phyloP scores from a whole-genome alignment of 352 stramenopile species.

The Globisporangium abappressorium region DNA sequence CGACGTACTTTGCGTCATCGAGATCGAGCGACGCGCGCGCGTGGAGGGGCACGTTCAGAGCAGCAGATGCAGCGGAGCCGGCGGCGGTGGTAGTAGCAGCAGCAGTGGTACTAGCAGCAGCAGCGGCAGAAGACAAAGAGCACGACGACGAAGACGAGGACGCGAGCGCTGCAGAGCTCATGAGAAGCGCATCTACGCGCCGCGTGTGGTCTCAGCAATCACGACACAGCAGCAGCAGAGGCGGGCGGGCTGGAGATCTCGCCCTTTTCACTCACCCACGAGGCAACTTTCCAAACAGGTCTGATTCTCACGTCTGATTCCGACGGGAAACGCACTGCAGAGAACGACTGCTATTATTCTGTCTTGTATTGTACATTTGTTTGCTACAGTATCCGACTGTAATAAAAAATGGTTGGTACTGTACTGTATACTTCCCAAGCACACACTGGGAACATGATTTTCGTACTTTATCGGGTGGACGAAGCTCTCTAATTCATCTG shows the following conservation, averaged over 20 bases:
- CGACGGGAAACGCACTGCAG: not conserved
- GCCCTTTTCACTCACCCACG: not conserved
- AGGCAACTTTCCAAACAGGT: not conserved
- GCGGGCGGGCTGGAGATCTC: conserved; percentile 1
- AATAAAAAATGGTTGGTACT: not conserved
- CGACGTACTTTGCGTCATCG: conserved; percentile 12
- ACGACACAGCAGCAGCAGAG: conserved; percentile 2
- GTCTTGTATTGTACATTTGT: not conserved
- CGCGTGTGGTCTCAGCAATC: conserved; percentile 3
- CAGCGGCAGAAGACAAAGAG: not conserved
- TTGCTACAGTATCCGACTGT: not conserved
- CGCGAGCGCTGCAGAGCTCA: conserved; percentile 14
- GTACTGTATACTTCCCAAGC: not conserved
- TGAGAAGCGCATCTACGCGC: conserved; percentile 16
- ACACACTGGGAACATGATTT: not conserved
- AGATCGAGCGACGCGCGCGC: not conserved
- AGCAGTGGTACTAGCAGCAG: not conserved
- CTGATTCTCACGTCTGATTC: conserved; percentile 8
- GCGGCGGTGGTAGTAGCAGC: not conserved
- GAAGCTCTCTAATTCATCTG: not conserved
- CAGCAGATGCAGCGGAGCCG: conserved; percentile 17
- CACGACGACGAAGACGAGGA: conserved; percentile 1
- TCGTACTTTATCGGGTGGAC: not conserved
- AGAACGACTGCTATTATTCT: not conserved
- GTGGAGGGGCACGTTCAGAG: not conserved